Conservation (phyloP, 2,329 filamentous ascomycete genomes). For the Myriosclerotinia duriaeana region DNA sequence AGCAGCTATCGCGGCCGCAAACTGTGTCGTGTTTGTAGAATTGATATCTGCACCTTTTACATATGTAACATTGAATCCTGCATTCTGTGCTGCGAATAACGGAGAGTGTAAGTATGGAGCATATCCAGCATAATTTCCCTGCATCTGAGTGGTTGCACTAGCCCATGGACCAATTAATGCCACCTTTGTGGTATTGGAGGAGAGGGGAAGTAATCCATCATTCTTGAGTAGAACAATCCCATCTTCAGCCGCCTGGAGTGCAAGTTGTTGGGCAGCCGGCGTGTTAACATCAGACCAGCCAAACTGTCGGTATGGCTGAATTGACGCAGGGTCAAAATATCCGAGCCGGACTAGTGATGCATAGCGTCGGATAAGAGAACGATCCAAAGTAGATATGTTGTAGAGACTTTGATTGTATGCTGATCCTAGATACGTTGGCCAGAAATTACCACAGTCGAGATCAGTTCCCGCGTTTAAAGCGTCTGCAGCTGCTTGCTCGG, state of each 20-base stretch:
- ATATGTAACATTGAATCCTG: conserved; percentile 24
- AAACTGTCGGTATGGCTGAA: conserved; percentile 52
- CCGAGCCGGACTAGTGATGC: conserved; percentile 55
- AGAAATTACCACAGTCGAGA: conserved; percentile 33
- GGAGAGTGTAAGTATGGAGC: conserved; percentile 32
- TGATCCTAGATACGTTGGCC: conserved; percentile 24
- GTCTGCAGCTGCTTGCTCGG: conserved; percentile 27
- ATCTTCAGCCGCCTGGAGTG: conserved; percentile 32
- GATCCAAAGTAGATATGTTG: conserved; percentile 49
- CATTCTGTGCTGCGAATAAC: conserved; percentile 50
- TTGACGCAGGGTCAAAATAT: conserved; percentile 54
- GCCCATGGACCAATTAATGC: conserved; percentile 34
- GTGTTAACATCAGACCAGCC: conserved; percentile 46
- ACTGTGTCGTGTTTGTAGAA: conserved; percentile 39
- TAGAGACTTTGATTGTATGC: conserved; percentile 43
- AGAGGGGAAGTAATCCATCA: conserved; percentile 32
- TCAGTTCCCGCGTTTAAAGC: conserved; percentile 32
- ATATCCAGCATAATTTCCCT: conserved; percentile 33
- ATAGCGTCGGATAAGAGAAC: conserved; percentile 53
- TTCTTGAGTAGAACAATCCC: conserved; percentile 37
- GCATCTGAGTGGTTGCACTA: conserved; percentile 34
- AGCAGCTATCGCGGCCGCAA: conserved; percentile 40
- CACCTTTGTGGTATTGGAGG: conserved; percentile 22
- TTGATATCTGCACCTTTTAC: conserved; percentile 44
- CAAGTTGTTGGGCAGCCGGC: conserved; percentile 27